Evolutionary conservation across 192 early-diverging fungal genomes (phyloP).

Genomic region (Diversispora eburnea): DNA sequence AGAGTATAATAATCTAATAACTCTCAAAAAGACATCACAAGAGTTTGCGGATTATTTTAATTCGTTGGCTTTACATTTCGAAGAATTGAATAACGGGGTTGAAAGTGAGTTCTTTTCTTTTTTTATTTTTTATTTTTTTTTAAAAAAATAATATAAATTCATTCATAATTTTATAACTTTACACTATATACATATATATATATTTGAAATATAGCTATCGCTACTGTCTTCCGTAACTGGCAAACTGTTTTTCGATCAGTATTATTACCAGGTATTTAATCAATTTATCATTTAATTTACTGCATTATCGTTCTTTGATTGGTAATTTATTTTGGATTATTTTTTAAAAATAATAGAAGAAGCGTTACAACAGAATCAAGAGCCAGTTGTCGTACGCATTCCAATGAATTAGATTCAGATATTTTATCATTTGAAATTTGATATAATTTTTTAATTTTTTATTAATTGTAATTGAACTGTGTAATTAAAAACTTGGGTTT

Average conservation of each 20-base stretch:
- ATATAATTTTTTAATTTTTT: too few species aligned
- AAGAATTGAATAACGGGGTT: constrained; percentile 15
- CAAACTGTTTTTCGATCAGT: constrained; percentile 13
- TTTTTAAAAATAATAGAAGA: too few species aligned
- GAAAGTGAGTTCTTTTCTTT: background rate
- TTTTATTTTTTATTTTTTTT: background rate
- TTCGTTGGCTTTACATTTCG: background rate
- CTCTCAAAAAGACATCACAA: constrained; percentile 5
- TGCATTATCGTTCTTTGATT: too few species aligned
- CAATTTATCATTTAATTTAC: background rate
- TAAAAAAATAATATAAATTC: background rate
- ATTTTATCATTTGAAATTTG: too few species aligned
- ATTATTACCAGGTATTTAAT: constrained; percentile 7
- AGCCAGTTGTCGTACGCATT: too few species aligned
- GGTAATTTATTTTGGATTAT: too few species aligned
- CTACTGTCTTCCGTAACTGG: constrained; percentile 17
- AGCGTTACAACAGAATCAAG: too few species aligned
- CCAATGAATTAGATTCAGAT: too few species aligned
- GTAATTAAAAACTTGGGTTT: too few species aligned
- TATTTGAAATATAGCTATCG: constrained; percentile 3
- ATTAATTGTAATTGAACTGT: too few species aligned
- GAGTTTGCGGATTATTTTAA: constrained; percentile 13
- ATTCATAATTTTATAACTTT: background rate
- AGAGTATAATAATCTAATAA: constrained; percentile 15
- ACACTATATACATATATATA: background rate